These are phyloP conservation scores for Phytomonas sp. DNA, from an alignment of 208 protist genomes.

Conservation along the genomic window DNA sequence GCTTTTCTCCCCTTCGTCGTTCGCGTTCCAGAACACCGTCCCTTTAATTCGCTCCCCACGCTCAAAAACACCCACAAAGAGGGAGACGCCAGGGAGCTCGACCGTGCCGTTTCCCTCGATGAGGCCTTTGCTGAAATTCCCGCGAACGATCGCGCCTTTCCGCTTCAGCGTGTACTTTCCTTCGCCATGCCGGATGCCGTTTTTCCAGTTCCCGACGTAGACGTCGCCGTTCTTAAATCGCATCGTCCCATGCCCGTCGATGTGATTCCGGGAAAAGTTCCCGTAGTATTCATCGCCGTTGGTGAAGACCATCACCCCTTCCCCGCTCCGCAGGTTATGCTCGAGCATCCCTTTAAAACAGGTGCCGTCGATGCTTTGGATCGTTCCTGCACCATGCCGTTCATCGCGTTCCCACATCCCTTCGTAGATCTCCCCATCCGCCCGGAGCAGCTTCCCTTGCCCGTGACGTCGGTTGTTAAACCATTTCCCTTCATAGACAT, in stretches of 20 bases:
- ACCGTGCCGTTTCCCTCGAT: conserved; percentile 77
- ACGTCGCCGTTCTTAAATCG: conserved; percentile 66
- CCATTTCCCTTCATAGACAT: conserved; percentile 81
- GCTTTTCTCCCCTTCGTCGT: background rate
- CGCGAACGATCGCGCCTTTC: conserved; percentile 57
- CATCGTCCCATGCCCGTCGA: conserved; percentile 74
- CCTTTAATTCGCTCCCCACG: conserved; percentile 60
- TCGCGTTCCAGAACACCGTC: conserved; percentile 67
- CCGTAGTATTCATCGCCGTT: conserved; percentile 88
- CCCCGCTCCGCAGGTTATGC: conserved; percentile 58
- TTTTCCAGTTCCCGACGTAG: conserved; percentile 81
- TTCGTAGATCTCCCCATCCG: conserved; percentile 57
- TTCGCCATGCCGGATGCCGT: conserved; percentile 76
- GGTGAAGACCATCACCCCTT: conserved; percentile 66
- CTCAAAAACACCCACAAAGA: conserved; percentile 72
- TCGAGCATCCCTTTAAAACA: conserved; percentile 68
- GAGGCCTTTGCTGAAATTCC: conserved; percentile 76
- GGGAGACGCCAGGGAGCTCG: conserved; percentile 47
- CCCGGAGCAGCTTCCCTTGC: conserved; percentile 24
- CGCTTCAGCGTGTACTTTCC: conserved; percentile 78
- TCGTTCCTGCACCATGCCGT: conserved; percentile 63
- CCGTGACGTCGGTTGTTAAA: conserved; percentile 63
- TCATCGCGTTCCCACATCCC: conserved; percentile 70
- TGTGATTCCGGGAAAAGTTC: conserved; percentile 45
- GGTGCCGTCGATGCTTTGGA: conserved; percentile 45